Evolutionary conservation across 2,329 filamentous ascomycete genomes (phyloP), one percentile per base, ranked within the genome.

Genomic region (Monosporascus sp.): DNA sequence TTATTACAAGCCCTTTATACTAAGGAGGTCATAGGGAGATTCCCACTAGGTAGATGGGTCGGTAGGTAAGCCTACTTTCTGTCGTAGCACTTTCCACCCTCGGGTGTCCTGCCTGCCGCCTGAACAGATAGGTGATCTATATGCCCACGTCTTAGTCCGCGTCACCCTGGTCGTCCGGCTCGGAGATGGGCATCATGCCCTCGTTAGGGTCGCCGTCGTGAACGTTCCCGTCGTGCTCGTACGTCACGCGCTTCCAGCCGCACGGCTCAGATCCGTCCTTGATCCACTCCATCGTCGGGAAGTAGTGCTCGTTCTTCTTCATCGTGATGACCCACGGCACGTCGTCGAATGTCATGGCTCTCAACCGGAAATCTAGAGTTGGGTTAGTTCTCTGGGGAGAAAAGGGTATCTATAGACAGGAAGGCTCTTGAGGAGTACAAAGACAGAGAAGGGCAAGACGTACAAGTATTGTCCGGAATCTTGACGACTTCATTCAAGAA

Each of bases 291-390:
- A 84, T 81, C 0, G 84, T 87, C 0, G 85, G 85, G 71, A 88
- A 88, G 70, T 99, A 99, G 72, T 99, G 94, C 68, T 99, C 93
- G 63, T 97, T 97, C 82, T 97, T 97, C 85, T 99, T 99, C 89
- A 99, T 96, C 8, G 94, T 99, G 40, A 95, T 90, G n/a, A 99
- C 91, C 91, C 94, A 99, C 3, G 93, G 93, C 9, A 99, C 91
- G 65, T 95, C 96, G 70, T 99, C 94, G 66, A 99, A 99, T 0
- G 94, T 97, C 70, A 97, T 91, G n/a, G 94, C 91, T 70, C 93
- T 92, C 51, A 99, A 79, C 19, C 94, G 86, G 84, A 99, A 99
- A 73, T 99, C 85, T 87, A 53, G 19, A n/a, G 38, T 11, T 24
- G 52, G 62, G 54, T 65, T 57, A 67, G 60, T 47, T 37, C 54